Evolutionary conservation across 1,284 basidiomycete genomes (phyloP).

Genomic region (Rhodotorula sp.): DNA sequence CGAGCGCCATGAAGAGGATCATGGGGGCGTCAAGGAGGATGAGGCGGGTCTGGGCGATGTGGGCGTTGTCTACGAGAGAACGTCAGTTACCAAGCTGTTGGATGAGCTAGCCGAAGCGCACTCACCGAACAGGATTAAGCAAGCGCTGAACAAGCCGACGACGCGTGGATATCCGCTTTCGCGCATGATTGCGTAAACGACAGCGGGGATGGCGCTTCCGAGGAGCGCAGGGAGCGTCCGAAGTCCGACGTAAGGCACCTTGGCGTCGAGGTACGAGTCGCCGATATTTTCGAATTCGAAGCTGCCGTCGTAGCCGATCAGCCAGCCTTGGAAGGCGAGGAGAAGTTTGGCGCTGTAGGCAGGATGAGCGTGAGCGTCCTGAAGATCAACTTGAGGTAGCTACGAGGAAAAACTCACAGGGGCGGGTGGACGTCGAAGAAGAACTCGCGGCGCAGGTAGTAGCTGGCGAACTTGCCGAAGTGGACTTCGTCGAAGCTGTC

Average conservation of each 20-base stretch:
- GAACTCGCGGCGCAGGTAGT: constrained; percentile 86
- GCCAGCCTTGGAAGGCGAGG: constrained; percentile 88
- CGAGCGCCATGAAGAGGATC: constrained; percentile 92
- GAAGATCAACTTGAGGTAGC: accelerated
- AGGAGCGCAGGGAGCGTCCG: constrained; percentile 86
- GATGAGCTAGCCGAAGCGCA: too few relatives aligned
- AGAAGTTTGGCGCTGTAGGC: constrained; percentile 69
- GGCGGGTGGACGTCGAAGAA: constrained; percentile 91
- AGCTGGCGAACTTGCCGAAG: constrained; percentile 71
- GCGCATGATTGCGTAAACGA: constrained; percentile 96
- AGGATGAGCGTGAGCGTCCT: not conserved
- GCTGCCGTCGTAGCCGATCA: constrained; percentile 90
- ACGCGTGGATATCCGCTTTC: constrained; percentile 91
- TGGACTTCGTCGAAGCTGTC: constrained; percentile 92
- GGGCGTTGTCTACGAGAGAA: constrained; percentile 77
- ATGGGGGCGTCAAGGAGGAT: constrained; percentile 93
- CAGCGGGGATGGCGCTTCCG: constrained; percentile 80
- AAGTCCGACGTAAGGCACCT: constrained; percentile 93
- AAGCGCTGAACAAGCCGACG: constrained; percentile 82
- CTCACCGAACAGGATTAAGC: constrained; percentile 80
- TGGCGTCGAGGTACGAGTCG: constrained; percentile 78
- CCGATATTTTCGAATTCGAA: constrained; percentile 96
- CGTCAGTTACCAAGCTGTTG: not conserved
- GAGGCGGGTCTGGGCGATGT: constrained; percentile 89
- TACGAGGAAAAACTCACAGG: not conserved